Percentiles rank a stretch among this genome's conserved stretches.
Evolutionary conservation across 495 filamentous ascomycete genomes (phyloP).

Genomic region (Acidomyces sp.): DNA sequence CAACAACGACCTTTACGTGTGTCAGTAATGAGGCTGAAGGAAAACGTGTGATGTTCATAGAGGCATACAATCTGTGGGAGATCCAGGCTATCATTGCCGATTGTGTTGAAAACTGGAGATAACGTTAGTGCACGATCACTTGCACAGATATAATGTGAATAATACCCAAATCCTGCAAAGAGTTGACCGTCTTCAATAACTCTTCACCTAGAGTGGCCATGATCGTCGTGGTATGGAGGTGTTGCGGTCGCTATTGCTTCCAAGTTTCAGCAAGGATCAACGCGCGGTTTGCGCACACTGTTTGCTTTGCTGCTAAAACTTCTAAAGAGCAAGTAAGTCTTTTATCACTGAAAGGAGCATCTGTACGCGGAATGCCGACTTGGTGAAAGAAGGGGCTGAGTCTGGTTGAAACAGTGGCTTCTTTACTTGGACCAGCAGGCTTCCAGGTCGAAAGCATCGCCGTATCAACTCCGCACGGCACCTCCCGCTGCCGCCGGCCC

Average conservation of each 20-base stretch:
- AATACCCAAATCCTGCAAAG: slow-evolving; percentile 91
- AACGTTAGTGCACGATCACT: not conserved
- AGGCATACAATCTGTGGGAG: slow-evolving; percentile 87
- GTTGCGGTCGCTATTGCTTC: not conserved
- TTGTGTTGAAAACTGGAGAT: slow-evolving; percentile 1
- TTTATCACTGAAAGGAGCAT: too few relatives aligned
- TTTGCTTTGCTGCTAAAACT: too few relatives aligned
- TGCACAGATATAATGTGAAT: slow-evolving; percentile 73
- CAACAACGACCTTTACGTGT: slow-evolving; percentile 72
- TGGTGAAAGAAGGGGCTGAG: too few relatives aligned
- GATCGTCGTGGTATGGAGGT: slow-evolving; percentile 1
- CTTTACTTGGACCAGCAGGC: too few relatives aligned
- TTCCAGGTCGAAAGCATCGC: too few relatives aligned
- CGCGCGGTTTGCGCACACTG: too few relatives aligned
- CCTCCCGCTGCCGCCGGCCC: too few relatives aligned
- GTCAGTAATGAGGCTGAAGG: slow-evolving; percentile 3
- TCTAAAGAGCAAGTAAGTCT: too few relatives aligned
- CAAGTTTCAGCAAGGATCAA: too few relatives aligned
- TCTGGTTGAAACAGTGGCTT: too few relatives aligned
- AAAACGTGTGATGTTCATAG: not conserved
- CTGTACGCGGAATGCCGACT: too few relatives aligned
- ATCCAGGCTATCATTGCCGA: slow-evolving; percentile 90
- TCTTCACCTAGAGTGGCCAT: slow-evolving; percentile 80
- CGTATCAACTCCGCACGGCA: too few relatives aligned
- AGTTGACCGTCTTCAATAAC: slow-evolving; percentile 83